phyloP scores from a whole-genome alignment of 441 rosid species.

The Adansonia rubrostipa region DNA sequence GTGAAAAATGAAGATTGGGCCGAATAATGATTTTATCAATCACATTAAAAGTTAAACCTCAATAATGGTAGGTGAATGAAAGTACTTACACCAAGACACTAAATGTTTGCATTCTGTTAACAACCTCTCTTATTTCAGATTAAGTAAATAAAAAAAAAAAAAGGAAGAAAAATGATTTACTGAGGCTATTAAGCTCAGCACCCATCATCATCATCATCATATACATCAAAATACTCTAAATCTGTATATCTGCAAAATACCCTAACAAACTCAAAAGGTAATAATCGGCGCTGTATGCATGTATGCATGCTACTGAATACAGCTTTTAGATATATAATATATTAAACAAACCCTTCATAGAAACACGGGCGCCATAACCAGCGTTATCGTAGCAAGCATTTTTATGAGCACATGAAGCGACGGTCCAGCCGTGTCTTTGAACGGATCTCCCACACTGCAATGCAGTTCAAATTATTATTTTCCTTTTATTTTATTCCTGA shows the following conservation, averaged over 20 bases:
- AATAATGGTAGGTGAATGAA: constrained; percentile 5
- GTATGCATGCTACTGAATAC: neutral
- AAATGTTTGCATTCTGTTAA: constrained; percentile 17
- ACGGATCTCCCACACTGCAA: constrained; percentile 97
- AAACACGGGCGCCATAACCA: constrained; percentile 56
- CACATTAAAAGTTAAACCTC: constrained; percentile 8
- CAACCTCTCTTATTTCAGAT: constrained; percentile 31
- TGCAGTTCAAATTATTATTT: constrained; percentile 17
- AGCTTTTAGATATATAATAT: neutral
- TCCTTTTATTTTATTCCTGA: no score
- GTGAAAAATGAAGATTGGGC: neutral
- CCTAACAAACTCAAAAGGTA: constrained; percentile 9
- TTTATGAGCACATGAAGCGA: constrained; percentile 93
- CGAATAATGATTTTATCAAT: neutral
- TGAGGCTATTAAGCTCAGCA: constrained; percentile 26
- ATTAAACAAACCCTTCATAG: constrained; percentile 33
- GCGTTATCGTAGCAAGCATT: constrained; percentile 97
- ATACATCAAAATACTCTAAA: constrained; percentile 25
- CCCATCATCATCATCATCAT: constrained; percentile 21
- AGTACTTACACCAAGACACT: neutral
- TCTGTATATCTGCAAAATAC: constrained; percentile 25
- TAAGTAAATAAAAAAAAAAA: neutral
- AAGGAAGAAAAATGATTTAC: neutral
- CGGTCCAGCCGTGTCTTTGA: constrained; percentile 98
- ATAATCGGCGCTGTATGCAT: constrained; percentile 18